Conservation (phyloP, 2,329 filamentous ascomycete species). For the Claviceps sorghi region DNA sequence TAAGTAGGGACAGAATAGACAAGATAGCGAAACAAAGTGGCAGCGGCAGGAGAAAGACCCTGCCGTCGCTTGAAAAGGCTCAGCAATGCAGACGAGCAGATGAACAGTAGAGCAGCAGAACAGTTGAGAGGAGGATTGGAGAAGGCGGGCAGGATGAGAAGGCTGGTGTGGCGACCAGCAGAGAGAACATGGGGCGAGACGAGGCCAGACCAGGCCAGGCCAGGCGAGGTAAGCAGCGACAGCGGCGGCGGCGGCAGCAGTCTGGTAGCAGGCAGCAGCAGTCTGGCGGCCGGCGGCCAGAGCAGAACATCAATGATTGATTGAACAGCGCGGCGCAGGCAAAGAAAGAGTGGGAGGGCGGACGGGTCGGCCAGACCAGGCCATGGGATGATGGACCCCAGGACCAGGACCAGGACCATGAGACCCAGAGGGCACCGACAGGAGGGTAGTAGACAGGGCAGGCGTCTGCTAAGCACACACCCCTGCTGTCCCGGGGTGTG, state of each 20-base stretch:
- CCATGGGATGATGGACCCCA: conserved; percentile 1
- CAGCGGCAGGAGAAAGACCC: not conserved
- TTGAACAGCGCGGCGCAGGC: not conserved
- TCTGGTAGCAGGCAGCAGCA: conserved; percentile 1
- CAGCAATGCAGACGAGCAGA: conserved; percentile 1
- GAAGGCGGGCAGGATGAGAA: conserved; percentile 4
- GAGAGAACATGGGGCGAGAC: not conserved
- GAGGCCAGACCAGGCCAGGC: not conserved
- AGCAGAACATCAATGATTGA: too few species aligned
- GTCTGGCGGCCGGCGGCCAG: not conserved
- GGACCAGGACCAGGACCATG: conserved; percentile 4
- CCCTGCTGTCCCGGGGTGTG: not conserved
- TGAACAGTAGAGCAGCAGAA: not conserved
- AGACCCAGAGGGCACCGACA: conserved; percentile 2
- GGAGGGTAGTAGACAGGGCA: conserved; percentile 2
- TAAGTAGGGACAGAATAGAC: not conserved
- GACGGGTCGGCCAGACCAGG: conserved; percentile 4
- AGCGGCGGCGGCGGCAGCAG: not conserved
- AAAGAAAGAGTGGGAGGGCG: not conserved
- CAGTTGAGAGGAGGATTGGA: conserved; percentile 3
- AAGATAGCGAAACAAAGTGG: not conserved
- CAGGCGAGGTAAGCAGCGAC: not conserved
- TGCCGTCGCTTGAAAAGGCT: not conserved
- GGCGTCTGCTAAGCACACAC: not conserved
- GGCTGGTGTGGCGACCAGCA: conserved; percentile 4